phyloP scores from a whole-genome alignment of 2,329 filamentous ascomycete species.

The Verticillium albo-atrum region DNA sequence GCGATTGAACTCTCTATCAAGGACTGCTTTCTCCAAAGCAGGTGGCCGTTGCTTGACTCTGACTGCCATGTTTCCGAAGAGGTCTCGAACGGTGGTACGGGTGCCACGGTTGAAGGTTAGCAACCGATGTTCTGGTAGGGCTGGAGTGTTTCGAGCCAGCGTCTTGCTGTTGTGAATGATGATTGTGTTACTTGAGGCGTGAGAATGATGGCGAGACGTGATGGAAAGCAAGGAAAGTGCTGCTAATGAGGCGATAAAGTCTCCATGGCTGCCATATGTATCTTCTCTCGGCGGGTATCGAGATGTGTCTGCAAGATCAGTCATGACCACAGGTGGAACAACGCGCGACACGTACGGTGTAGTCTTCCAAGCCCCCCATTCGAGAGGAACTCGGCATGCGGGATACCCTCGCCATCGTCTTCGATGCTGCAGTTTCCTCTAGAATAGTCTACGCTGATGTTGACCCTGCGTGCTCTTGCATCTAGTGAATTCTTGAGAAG shows the following conservation, averaged over 20 bases:
- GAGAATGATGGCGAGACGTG: slow-evolving; percentile 61
- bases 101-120: slow-evolving; percentile 63
- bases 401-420: slow-evolving; percentile 80
- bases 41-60: slow-evolving; percentile 74
- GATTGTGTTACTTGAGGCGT: slow-evolving; percentile 60
- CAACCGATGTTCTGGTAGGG: slow-evolving; percentile 53
- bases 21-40: slow-evolving; percentile 42
- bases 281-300: slow-evolving; percentile 49
- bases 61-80: slow-evolving; percentile 90
- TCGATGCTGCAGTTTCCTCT: slow-evolving; percentile 76
- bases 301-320: slow-evolving; percentile 63
- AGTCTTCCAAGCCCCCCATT: slow-evolving; percentile 67
- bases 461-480: slow-evolving; percentile 64
- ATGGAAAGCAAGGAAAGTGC: slow-evolving; percentile 73
- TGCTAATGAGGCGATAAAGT: slow-evolving; percentile 73
- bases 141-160: slow-evolving; percentile 60
- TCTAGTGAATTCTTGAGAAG: slow-evolving; percentile 84
- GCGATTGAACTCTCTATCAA: slow-evolving; percentile 61
- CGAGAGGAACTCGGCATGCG: slow-evolving; percentile 65
- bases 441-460: slow-evolving; percentile 67
- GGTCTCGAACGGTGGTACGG: slow-evolving; percentile 66
- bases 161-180: slow-evolving; percentile 65
- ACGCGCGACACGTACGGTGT: slow-evolving; percentile 53
- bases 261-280: slow-evolving; percentile 64
- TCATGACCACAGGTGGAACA: not conserved